Percentiles rank a stretch among this genome's conserved stretches.
phyloP scores from a whole-genome alignment of 192 early-diverging fungal species.

The Coemansia sp. region DNA sequence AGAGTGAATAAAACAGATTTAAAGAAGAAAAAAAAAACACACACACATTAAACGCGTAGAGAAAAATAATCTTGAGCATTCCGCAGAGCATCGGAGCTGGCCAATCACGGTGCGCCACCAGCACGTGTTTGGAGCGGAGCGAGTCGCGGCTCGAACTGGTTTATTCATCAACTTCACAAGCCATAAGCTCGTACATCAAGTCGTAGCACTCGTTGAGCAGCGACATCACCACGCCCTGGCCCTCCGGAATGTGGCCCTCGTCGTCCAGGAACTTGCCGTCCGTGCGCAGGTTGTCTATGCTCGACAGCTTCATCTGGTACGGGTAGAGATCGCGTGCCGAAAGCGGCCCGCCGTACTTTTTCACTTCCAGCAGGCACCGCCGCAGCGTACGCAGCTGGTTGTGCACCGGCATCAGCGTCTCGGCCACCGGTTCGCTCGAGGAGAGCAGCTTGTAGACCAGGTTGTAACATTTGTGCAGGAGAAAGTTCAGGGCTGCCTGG shows the following conservation, averaged over 20 bases:
- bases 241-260: constrained; percentile 77
- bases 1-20: constrained; percentile 7
- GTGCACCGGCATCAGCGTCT: constrained; percentile 78
- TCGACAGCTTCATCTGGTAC: constrained; percentile 84
- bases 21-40: constrained; percentile 10
- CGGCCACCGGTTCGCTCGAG: constrained; percentile 76
- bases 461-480: constrained; percentile 82
- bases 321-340: constrained; percentile 74
- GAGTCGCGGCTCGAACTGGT: too few species aligned
- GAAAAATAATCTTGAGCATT: neutral
- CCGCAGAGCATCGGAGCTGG: neutral
- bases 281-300: constrained; percentile 74
- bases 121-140: neutral
- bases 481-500: constrained; percentile 72
- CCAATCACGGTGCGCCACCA: constrained; percentile 8
- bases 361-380: constrained; percentile 72
- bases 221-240: constrained; percentile 81
- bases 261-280: constrained; percentile 86
- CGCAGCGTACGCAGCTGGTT: constrained; percentile 82
- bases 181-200: constrained; percentile 71
- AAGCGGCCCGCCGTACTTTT: constrained; percentile 76
- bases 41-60: neutral
- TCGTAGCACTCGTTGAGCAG: constrained; percentile 89
- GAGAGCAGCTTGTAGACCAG: constrained; percentile 78
- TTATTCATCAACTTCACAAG: constrained; percentile 55